These are phyloP conservation scores for Blepharisma undulans DNA, from an alignment of 169 alveolate genomes.

Conservation along the genomic window DNA sequence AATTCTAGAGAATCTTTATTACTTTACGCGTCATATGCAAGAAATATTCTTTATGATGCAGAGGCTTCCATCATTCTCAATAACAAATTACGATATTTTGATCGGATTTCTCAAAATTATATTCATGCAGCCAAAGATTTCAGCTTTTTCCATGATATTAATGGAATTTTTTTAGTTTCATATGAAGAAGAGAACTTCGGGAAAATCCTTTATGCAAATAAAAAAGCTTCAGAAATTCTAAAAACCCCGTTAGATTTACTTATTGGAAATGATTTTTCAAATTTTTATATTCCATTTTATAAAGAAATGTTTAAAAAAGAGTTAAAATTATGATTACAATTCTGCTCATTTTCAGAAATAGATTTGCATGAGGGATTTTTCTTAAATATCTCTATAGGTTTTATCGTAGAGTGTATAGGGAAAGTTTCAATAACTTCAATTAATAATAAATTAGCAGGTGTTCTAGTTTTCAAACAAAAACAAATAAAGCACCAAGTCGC, in stretches of 20 bases:
- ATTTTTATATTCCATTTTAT: not conserved
- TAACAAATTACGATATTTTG: no score
- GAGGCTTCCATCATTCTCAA: no score
- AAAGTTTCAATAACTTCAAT: not conserved
- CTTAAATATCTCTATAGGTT: not conserved
- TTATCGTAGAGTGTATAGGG: not conserved
- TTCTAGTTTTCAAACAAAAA: no score
- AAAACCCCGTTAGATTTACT: not conserved
- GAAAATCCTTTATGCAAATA: not conserved
- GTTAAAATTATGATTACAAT: no score
- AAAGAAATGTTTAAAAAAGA: not conserved
- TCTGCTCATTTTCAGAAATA: no score
- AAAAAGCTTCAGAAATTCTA: not conserved
- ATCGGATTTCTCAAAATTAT: no score
- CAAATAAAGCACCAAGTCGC: no score
- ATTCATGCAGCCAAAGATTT: no score
- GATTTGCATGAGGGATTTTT: not conserved
- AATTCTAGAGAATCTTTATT: no score
- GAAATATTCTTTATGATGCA: no score
- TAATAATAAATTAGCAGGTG: no score
- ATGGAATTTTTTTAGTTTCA: constrained; percentile 7
- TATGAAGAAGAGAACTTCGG: not conserved
- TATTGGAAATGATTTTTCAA: not conserved
- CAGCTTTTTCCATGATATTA: not conserved
- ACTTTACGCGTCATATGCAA: no score